These are phyloP conservation scores for Nakazawaea peltata DNA, from an alignment of 805 yeast genomes.

Conservation along the genomic window DNA sequence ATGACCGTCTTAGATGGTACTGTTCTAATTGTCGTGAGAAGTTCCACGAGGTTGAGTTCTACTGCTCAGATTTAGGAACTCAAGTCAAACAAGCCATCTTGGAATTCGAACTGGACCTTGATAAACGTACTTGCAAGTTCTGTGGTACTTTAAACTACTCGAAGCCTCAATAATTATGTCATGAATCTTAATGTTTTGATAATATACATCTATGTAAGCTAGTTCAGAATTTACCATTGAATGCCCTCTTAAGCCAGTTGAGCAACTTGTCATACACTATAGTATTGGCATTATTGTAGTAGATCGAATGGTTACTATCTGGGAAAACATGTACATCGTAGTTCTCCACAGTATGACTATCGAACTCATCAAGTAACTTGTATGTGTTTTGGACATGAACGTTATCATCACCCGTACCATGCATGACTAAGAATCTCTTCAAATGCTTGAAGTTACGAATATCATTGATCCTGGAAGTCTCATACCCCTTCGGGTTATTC, in stretches of 20 bases:
- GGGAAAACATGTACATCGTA: constrained; percentile 88
- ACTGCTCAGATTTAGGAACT: constrained; percentile 77
- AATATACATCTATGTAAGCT: no score
- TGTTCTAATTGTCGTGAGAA: constrained; percentile 61
- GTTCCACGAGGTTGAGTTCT: constrained; percentile 63
- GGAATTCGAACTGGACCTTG: constrained; percentile 53
- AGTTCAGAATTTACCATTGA: constrained; percentile 29
- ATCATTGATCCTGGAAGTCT: constrained; percentile 33
- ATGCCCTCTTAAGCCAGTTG: constrained; percentile 61
- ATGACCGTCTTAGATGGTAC: constrained; percentile 83
- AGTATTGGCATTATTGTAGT: constrained; percentile 68
- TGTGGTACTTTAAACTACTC: constrained; percentile 73
- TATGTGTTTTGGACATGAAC: constrained; percentile 71
- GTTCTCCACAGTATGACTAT: constrained; percentile 45
- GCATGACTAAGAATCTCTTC: constrained; percentile 58
- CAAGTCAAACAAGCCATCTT: constrained; percentile 82
- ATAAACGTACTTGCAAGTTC: constrained; percentile 60
- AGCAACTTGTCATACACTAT: constrained; percentile 66
- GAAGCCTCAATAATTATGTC: constrained; percentile 35
- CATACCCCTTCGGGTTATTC: constrained; percentile 41
- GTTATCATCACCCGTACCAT: constrained; percentile 81
- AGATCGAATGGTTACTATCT: constrained; percentile 84
- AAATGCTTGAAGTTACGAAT: constrained; percentile 36
- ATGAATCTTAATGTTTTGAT: no score
- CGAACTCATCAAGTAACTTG: constrained; percentile 52